phyloP scores from a whole-genome alignment of 148 eudicot genomes.

The Persicaria maculosa region DNA sequence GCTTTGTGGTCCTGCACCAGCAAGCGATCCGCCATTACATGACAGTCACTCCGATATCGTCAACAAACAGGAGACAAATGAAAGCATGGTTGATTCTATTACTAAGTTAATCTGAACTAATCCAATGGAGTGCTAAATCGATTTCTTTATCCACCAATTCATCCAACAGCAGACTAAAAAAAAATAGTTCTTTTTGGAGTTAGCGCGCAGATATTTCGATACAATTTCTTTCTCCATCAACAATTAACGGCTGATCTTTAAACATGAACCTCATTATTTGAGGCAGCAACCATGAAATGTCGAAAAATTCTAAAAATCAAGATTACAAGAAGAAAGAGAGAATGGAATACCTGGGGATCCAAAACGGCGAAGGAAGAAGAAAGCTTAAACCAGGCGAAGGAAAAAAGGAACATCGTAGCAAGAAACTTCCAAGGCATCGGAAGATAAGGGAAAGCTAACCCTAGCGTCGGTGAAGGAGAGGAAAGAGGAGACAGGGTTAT shows the following conservation, averaged over 20 bases:
- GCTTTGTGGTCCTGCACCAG: slow-evolving; percentile 3
- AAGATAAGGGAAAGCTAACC: neutral
- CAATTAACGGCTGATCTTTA: no score
- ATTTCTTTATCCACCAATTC: neutral
- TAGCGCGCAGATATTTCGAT: no score
- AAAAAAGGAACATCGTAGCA: neutral
- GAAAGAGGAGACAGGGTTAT: neutral
- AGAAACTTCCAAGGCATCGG: neutral
- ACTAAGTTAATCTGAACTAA: neutral
- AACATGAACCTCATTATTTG: no score
- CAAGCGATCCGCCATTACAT: no score
- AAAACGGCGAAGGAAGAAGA: slow-evolving; percentile 8
- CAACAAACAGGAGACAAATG: neutral
- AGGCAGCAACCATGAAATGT: no score
- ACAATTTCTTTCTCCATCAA: no score
- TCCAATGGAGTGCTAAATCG: neutral
- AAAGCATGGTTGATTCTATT: neutral
- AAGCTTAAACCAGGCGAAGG: slow-evolving; percentile 7
- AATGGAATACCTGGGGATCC: neutral
- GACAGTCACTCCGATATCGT: neutral
- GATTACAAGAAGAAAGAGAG: neutral
- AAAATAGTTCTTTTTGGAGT: no score
- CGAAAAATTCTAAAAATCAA: no score
- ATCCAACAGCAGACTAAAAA: no score
- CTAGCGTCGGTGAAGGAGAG: neutral